Base-by-base conservation (phyloP, 2,329 filamentous ascomycete genomes). In the Fonsecaea multimorphosa region DNA sequence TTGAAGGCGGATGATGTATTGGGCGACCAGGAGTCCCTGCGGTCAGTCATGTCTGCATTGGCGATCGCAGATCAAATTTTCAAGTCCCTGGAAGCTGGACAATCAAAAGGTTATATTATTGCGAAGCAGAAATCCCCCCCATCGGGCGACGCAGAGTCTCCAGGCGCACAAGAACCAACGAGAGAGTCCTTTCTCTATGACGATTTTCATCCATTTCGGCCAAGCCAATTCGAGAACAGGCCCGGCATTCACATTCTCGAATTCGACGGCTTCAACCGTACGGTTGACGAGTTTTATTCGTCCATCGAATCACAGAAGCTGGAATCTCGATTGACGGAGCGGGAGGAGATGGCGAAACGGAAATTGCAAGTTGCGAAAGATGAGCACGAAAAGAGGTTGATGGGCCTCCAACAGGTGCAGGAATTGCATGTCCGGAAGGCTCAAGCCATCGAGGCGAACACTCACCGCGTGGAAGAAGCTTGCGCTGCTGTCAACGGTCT, bases 221-320 rank as follows among this genome's bases (percentile, higher is more conserved):
- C 95, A 0, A 82, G 84, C 24, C 94, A 98, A 71, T 91, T 96
- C 68, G 86, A 89, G 68, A 82, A 85, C 6, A 87, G 93, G 63
- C 81, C 87, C 0, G 80, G 83, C 0, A 85, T 89, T 27, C 85
- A 87, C 2, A 87, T 96, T 16, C 74, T 98, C 12, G 86, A 91
- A 61, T 93, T 93, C 70, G 85, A 92, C 6, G 90, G 89, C 9
- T 98, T 96, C 82, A 97, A 97, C 77, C 91, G 90, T 74, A 95
- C 93, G 0, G 93, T 97, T 0, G 95, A 99, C 75, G 92, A 97
- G 71, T 99, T 97, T 80, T 98, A 96, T 77, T 98, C 95, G 0
- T 98, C 94, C 0, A 87, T 98, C 29, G 95, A 99, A 78, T 92
- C 93, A 0, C 94, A 97, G 76, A 96, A 92, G 75, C 83, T 98